Evolutionary conservation across 1,284 basidiomycete genomes (phyloP), one percentile per base, ranked within the genome.

Genomic region (Austroboletus rostrupii): DNA sequence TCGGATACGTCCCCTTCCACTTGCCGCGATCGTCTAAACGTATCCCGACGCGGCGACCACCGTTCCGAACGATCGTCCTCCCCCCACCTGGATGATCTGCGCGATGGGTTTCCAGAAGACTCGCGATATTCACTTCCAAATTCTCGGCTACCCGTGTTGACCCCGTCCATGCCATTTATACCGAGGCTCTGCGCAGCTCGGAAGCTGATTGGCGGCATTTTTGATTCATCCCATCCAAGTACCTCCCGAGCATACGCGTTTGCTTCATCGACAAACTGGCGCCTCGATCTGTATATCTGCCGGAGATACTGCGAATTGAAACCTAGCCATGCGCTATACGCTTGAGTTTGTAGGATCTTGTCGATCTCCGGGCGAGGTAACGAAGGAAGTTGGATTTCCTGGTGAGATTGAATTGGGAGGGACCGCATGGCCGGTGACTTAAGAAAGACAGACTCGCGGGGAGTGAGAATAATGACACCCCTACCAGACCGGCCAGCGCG

Each of bases 401-500:
- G 47, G 39, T 63, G 66, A 12, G 68, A 53, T 9, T 67, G 61
- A 41, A 79, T 65, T 9, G 72, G 72, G 47, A 82, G 67, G 9
- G 67, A 60, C 29, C 57, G 56, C 56, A 84, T 74, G 8, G 69
- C 74, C 3, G 65, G 61, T 16, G 62, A 65, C 32, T 54, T 51
- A 14, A 87, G 70, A 72, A 88, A 87, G 55, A 70, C 73, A 12
- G 67, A 51, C 57, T 88, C 85, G 43, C 70, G 72, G 17, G 73
- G 72, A 45, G 76, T 73, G 31, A 87, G 75, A 48, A 87, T 65
- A 35, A 87, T 66, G 28, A 85, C 72, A 4, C 86, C 85, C 44
- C 73, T 59, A 61, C 81, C 89, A 76, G 54, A 85, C 79, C 65
- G 81, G 73, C 60, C 90, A 0, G 92, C 92, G 49, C 93, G 83